A percentile compares a stretch with the other conserved stretches of the same genome.
Conservation (phyloP, 2,329 filamentous ascomycete genomes). For the Arthroderma uncinatum region DNA sequence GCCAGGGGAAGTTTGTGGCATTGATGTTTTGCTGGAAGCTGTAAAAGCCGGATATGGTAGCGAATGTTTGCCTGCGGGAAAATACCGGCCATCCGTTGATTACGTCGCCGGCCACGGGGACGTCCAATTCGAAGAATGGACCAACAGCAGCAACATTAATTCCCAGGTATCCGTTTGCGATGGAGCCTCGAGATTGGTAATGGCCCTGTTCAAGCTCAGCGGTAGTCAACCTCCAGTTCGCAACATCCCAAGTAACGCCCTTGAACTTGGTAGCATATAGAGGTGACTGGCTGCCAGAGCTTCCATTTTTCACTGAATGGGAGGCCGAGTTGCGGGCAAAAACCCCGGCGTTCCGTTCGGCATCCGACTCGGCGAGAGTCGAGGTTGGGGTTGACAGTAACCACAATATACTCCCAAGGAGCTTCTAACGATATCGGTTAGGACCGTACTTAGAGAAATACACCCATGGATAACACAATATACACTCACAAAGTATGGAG, state of each 20-base stretch:
- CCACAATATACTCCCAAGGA: slow-evolving; percentile 4
- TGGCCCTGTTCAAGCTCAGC: slow-evolving; percentile 45
- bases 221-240: slow-evolving; percentile 46
- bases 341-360: slow-evolving; percentile 6
- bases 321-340: slow-evolving; percentile 9
- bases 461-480: neutral
- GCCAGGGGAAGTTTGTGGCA: slow-evolving; percentile 55
- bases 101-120: slow-evolving; percentile 39
- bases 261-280: slow-evolving; percentile 41
- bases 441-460: neutral
- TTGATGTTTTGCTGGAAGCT: slow-evolving; percentile 49
- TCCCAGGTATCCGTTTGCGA: slow-evolving; percentile 55
- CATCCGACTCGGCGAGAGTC: neutral
- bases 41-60: slow-evolving; percentile 57
- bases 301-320: slow-evolving; percentile 1
- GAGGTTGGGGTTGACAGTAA: neutral
- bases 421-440: neutral
- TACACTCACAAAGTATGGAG: neutral
- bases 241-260: slow-evolving; percentile 48
- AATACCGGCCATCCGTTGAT: slow-evolving; percentile 59
- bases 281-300: neutral
- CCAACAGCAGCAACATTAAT: slow-evolving; percentile 53
- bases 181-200: slow-evolving; percentile 49
- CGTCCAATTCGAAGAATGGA: slow-evolving; percentile 52
- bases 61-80: slow-evolving; percentile 52